Evolutionary conservation across 176 grass and related monocot species (phyloP).

Genomic region (Aegilops speltoides): DNA sequence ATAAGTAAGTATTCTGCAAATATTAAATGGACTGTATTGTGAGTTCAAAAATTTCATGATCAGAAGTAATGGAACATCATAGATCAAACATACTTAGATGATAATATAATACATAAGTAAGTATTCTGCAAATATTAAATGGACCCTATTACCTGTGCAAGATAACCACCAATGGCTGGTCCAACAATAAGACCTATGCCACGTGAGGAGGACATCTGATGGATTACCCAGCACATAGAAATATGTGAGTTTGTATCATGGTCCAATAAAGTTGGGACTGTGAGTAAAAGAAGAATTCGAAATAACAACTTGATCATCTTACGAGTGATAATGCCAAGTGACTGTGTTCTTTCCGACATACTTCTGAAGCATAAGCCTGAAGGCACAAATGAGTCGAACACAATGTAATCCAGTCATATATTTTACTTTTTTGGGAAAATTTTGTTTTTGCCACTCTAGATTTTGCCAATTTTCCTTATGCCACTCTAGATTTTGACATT

Average conservation of each 20-base stretch:
- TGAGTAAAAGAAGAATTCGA: neutral
- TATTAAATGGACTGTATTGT: neutral
- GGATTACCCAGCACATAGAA: slow-evolving; percentile 7
- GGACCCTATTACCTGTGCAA: slow-evolving; percentile 51
- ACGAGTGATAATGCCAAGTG: slow-evolving; percentile 56
- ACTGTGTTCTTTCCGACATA: slow-evolving; percentile 51
- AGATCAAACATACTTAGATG: slow-evolving; percentile 7
- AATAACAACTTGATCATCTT: slow-evolving; percentile 17
- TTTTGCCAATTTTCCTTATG: no score
- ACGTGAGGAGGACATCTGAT: slow-evolving; percentile 54
- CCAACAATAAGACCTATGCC: slow-evolving; percentile 67
- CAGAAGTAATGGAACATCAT: neutral
- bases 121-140: neutral
- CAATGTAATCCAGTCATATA: neutral
- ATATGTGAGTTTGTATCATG: neutral
- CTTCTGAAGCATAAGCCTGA: slow-evolving; percentile 80
- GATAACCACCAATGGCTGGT: slow-evolving; percentile 67
- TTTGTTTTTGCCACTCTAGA: no score
- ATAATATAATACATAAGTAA: neutral
- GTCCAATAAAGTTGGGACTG: slow-evolving; percentile 4
- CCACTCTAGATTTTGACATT: no score
- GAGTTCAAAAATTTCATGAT: neutral
- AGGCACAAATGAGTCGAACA: neutral
- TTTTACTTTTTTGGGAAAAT: neutral
- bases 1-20: neutral